These are phyloP conservation scores for Aspergillus jensenii DNA, from an alignment of 2,329 filamentous ascomycete genomes.

Conservation along the genomic window DNA sequence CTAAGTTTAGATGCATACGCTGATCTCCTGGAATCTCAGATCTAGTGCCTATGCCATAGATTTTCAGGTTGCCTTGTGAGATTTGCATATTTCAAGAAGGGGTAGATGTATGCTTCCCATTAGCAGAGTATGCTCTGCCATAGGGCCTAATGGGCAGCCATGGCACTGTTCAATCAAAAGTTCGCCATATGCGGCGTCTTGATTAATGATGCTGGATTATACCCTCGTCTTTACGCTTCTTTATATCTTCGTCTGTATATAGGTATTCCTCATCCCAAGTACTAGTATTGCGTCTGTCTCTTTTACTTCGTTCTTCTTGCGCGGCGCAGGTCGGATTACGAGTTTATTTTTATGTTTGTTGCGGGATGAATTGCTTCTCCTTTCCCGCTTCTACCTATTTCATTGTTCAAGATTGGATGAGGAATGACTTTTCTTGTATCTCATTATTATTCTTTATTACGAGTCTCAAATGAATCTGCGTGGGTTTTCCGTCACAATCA, in stretches of 20 bases:
- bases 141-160: not conserved
- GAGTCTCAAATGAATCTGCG: not conserved
- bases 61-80: not conserved
- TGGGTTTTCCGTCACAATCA: not conserved
- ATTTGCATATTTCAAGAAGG: not conserved
- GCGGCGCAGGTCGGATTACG: constrained; percentile 9
- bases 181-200: constrained; percentile 1
- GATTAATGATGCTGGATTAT: constrained; percentile 21
- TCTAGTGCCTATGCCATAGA: constrained; percentile 7
- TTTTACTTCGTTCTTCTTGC: constrained; percentile 1
- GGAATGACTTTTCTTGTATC: not conserved
- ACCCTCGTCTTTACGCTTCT: constrained; percentile 18
- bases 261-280: constrained; percentile 12
- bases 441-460: not conserved
- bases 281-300: not conserved
- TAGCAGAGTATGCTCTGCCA: not conserved
- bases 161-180: not conserved
- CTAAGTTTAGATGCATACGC: constrained; percentile 48
- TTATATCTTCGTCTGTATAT: constrained; percentile 23
- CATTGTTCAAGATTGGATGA: not conserved
- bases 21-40: constrained; percentile 41
- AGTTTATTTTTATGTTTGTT: not conserved
- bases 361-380: too few relatives aligned
- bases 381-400: not conserved
- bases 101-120: not conserved